Evolutionary conservation across 83 land plant genomes (phyloP), one percentile per base, ranked within the genome.

Genomic region (Larix sibirica): DNA sequence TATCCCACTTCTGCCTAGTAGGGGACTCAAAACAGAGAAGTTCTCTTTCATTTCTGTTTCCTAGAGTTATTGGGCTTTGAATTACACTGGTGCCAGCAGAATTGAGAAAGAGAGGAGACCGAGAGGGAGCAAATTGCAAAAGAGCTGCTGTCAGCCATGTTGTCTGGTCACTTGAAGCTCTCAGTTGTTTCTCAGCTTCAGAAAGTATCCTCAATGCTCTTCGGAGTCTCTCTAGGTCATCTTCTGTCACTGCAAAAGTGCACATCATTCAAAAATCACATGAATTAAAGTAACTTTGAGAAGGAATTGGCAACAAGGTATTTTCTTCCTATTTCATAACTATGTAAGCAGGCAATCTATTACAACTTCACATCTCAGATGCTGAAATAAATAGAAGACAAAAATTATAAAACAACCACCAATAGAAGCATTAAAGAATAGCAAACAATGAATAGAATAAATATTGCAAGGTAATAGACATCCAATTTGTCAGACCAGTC

Each of bases 91-190:
- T 67, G 16, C 84, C 82, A 33, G 33, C 47, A 78, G 84, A 82
- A 78, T 54, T 70, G 31, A 63, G 84, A 20, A 77, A 59, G 33
- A 82, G 79, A 31, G 23, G 62, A 54, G 84, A 68, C 16, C 84
- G 79, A 6, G 81, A 56, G 21, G 93, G 87, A 77, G 90, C 91
- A 83, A 94, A 89, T 73, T 94, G 93, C 21, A 94, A 80, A 0
- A 94, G 85, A 21, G 92, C 91, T 62, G 90, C 95, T 24, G 96
- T 94, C 79, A 92, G 88, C 96, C 96, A 91, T 78, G 96, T 92
- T 65, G 95, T 89, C 14, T 87, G 92, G 60, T 94, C 95, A 84
- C 88, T 89, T 42, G 96, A 91, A 82, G 56, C 83, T 67, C 96
- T 87, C 6, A 94, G 86, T 59, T 94, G 95, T 84, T 94, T 94